Conservation (phyloP, 768 basidiomycete genomes). For the Vararia minispora region DNA sequence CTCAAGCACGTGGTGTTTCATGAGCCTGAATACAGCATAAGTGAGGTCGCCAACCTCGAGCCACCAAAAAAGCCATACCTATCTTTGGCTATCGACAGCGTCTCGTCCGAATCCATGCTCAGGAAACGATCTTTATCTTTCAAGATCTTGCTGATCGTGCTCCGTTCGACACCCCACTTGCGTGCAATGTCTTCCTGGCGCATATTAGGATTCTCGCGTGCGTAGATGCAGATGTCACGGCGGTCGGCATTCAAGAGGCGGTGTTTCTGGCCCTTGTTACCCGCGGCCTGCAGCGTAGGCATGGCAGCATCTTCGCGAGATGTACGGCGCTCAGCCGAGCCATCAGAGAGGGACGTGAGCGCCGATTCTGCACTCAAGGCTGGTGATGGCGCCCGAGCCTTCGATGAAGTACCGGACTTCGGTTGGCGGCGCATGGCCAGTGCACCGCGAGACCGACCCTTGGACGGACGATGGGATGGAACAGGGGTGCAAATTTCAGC, state of each 20-base stretch:
- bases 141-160: slow-evolving; percentile 89
- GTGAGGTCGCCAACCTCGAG: slow-evolving; percentile 9
- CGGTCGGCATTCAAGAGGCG: slow-evolving; percentile 68
- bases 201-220: slow-evolving; percentile 48
- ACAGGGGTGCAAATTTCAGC: no score
- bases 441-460: no score
- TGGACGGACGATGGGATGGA: no score
- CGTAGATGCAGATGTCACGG: slow-evolving; percentile 62
- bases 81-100: slow-evolving; percentile 53
- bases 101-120: slow-evolving; percentile 47
- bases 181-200: slow-evolving; percentile 81
- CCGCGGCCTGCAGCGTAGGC: slow-evolving; percentile 20
- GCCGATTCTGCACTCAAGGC: slow-evolving; percentile 45
- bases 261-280: slow-evolving; percentile 52
- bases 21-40: slow-evolving; percentile 41
- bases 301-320: slow-evolving; percentile 7
- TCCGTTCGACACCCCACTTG: slow-evolving; percentile 71
- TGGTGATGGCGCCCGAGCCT: slow-evolving; percentile 50
- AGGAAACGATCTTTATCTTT: slow-evolving; percentile 81
- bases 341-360: slow-evolving; percentile 40
- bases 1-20: slow-evolving; percentile 77
- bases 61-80: slow-evolving; percentile 31
- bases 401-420: no score
- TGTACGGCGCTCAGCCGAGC: not conserved
- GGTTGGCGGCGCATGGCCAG: no score